Evolutionary conservation across 2,329 filamentous ascomycete species (phyloP).

Genomic region (Colletotrichum ledebouriae): DNA sequence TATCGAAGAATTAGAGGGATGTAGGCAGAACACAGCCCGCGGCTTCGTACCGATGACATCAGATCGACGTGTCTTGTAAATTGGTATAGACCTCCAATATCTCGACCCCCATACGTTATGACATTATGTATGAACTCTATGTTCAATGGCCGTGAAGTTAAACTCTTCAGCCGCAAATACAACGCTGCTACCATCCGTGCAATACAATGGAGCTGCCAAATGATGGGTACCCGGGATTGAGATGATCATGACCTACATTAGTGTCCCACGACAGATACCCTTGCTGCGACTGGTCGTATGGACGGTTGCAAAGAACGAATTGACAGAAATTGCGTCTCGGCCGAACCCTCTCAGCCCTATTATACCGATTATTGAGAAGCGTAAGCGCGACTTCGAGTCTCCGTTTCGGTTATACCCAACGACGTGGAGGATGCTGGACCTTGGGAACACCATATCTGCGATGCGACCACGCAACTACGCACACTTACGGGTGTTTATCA

Average conservation of each 20-base stretch:
- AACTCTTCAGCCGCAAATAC: too few species aligned
- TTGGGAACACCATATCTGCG: background rate
- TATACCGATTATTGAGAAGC: background rate
- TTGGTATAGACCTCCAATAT: too few species aligned
- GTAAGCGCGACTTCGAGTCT: background rate
- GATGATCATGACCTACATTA: background rate
- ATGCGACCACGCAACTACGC: constrained; percentile 3
- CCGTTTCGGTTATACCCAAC: constrained; percentile 3
- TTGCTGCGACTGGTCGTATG: background rate
- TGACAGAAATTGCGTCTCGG: background rate
- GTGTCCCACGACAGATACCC: background rate
- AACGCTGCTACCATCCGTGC: too few species aligned
- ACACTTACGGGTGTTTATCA: background rate
- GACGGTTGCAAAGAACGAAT: background rate
- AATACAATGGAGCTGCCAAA: too few species aligned
- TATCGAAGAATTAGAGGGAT: too few species aligned
- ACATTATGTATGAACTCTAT: too few species aligned
- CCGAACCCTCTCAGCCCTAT: background rate
- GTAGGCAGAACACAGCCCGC: too few species aligned
- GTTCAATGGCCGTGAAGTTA: too few species aligned
- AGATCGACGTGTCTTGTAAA: too few species aligned
- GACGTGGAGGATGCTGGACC: too few species aligned
- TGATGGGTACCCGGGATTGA: background rate
- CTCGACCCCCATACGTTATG: too few species aligned
- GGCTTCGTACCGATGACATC: too few species aligned